These are phyloP conservation scores for Handroanthus guayacan DNA, from an alignment of 257 asterid genomes.

Conservation along the genomic window DNA sequence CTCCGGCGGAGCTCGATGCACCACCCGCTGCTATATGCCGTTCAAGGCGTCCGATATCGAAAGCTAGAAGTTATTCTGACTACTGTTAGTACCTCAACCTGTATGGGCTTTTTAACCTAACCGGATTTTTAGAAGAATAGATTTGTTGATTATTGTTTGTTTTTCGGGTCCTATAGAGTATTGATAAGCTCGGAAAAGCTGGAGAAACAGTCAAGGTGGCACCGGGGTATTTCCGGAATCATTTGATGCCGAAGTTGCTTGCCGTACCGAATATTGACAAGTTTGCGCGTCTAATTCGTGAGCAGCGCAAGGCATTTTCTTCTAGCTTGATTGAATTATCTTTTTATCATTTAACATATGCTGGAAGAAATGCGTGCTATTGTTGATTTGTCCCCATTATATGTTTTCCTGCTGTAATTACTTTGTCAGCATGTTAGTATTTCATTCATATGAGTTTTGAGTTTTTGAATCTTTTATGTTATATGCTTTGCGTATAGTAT, in stretches of 20 bases:
- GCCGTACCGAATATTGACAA: slow-evolving; percentile 94
- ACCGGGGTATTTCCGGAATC: slow-evolving; percentile 93
- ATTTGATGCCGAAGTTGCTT: slow-evolving; percentile 92
- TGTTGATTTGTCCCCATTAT: background rate
- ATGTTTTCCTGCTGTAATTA: background rate
- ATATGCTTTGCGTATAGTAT: background rate
- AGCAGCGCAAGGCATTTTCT: slow-evolving; percentile 82
- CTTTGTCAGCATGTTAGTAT: background rate
- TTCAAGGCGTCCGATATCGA: slow-evolving; percentile 65
- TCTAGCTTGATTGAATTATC: slow-evolving; percentile 1
- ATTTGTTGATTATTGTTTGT: background rate
- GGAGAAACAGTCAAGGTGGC: slow-evolving; percentile 98
- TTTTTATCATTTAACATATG: background rate
- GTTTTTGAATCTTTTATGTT: no score
- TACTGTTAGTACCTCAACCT: slow-evolving; percentile 47
- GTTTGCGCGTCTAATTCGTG: slow-evolving; percentile 71
- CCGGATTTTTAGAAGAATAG: background rate
- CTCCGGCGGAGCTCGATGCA: slow-evolving; percentile 57
- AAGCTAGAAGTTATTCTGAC: slow-evolving; percentile 69
- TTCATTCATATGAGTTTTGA: no score
- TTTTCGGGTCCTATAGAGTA: slow-evolving; percentile 45
- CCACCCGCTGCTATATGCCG: slow-evolving; percentile 59
- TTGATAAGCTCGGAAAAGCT: slow-evolving; percentile 85
- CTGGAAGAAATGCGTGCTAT: slow-evolving; percentile 3
- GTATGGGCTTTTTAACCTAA: background rate